Conservation (phyloP, 31 red algal species). For the Odonthalia washingtoniensis region DNA sequence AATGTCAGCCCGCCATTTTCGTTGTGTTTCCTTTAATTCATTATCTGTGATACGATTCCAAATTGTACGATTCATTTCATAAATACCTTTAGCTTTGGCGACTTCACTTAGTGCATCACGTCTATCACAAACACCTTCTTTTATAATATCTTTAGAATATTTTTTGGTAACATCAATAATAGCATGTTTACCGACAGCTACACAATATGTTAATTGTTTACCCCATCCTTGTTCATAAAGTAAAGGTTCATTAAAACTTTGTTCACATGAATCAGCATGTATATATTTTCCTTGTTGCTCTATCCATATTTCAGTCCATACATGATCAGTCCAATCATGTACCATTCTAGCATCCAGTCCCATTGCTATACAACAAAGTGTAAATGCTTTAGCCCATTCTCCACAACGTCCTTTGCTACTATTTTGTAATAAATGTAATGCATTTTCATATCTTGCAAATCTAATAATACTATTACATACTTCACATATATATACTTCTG, state of each 20-base stretch:
- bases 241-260: constrained; percentile 76
- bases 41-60: not conserved
- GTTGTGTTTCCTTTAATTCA: not conserved
- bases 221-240: constrained; percentile 91
- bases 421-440: constrained; percentile 67
- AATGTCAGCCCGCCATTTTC: constrained; percentile 1
- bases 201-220: constrained; percentile 77
- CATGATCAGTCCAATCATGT: constrained; percentile 90
- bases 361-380: constrained; percentile 51
- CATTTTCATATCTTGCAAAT: constrained; percentile 82
- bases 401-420: constrained; percentile 86
- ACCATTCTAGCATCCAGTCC: constrained; percentile 72
- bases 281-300: constrained; percentile 56
- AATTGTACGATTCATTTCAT: constrained; percentile 27
- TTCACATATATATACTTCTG: constrained; percentile 80
- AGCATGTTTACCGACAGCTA: constrained; percentile 66
- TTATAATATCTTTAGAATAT: constrained; percentile 59
- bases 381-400: constrained; percentile 95
- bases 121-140: constrained; percentile 44
- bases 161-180: constrained; percentile 76
- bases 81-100: constrained; percentile 23
- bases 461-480: constrained; percentile 59
- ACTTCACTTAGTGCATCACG: constrained; percentile 48
- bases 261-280: constrained; percentile 90
- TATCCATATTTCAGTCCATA: constrained; percentile 91